Base-by-base conservation (phyloP, 345 rosid species). In the Fremontodendron californicum region DNA sequence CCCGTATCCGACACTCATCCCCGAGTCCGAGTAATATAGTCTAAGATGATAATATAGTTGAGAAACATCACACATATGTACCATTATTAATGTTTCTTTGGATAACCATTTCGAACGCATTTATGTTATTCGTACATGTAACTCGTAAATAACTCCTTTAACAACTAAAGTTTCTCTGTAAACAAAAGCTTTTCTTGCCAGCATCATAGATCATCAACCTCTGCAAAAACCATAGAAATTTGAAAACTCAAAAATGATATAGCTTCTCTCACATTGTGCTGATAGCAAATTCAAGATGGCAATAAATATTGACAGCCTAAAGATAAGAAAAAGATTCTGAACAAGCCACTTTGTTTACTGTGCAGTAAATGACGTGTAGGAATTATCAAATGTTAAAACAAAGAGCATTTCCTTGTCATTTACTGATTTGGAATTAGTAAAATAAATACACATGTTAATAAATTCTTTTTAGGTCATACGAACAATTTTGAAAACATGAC, bases 191-290 rank as follows among this genome's bases (percentile, higher is more conserved):
- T 61, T 45, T 51, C 81, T 33, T 67, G 62, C 21, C 79, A 23
- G 71, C 76, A 19, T 57, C 39, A 21, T 60, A 52, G 69, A 55
- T 74, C 78, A 67, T 60, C 78, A 69, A 66, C 71, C 42, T 48
- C 81, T 81, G 81, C 79, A 78, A 75, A 71, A 80, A 75, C 58
- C 71, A 70, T 42, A 31, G 3, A 39, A 75, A 79, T 70, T 49
- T 21, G 31, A 62, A 69, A 75, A 69, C 64, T 54, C 77, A 64
- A 73, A 73, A 72, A 73, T 12, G 19, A 65, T 39, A 62, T 40
- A 62, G 27, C 23, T 51, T 54, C 5, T n/a, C 27, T 63, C 16
- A 16, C 66, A 2, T 18, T 71, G 11, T 19, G 19, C 29, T 43
- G 37, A 71, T 21, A 40, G 58, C 57, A 55, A 46, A 74, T 7